Conservation (phyloP, 2,329 filamentous ascomycete genomes). For the Aspergillus fijiensis region DNA sequence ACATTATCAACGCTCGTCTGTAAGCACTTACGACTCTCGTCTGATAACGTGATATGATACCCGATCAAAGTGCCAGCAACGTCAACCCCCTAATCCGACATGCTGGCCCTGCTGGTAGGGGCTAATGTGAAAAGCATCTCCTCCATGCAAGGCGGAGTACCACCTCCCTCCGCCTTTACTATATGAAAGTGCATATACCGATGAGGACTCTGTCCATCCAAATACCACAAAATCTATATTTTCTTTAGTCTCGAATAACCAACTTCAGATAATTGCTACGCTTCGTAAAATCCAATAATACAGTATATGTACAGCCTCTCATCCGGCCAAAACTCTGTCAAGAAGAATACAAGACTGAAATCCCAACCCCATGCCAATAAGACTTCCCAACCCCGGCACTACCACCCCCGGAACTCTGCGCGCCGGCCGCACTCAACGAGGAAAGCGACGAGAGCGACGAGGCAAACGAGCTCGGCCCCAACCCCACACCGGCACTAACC, state of each 20-base stretch:
- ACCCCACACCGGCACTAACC: conserved; percentile 82
- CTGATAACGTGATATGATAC: conserved; percentile 9
- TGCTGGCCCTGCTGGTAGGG: neutral
- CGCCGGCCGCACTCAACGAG: conserved; percentile 23
- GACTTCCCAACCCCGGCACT: conserved; percentile 30
- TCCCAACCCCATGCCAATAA: conserved; percentile 44
- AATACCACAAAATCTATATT: neutral
- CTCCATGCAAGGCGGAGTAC: neutral
- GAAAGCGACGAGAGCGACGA: conserved; percentile 24
- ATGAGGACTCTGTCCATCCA: neutral
- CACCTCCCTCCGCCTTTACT: neutral
- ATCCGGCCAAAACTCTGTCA: conserved; percentile 19
- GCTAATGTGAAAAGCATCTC: neutral
- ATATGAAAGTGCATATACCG: neutral
- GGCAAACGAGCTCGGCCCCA: conserved; percentile 59
- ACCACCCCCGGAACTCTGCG: conserved; percentile 22
- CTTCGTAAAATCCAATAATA: neutral
- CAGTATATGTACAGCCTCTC: neutral
- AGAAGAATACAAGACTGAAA: conserved; percentile 45
- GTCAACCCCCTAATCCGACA: neutral
- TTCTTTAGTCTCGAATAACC: neutral
- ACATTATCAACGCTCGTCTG: conserved; percentile 66
- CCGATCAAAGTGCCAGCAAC: neutral
- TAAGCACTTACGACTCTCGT: conserved; percentile 29
- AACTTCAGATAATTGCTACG: neutral